Base-by-base conservation (phyloP, 805 yeast species). In the Metschnikowia santaceciliae region DNA sequence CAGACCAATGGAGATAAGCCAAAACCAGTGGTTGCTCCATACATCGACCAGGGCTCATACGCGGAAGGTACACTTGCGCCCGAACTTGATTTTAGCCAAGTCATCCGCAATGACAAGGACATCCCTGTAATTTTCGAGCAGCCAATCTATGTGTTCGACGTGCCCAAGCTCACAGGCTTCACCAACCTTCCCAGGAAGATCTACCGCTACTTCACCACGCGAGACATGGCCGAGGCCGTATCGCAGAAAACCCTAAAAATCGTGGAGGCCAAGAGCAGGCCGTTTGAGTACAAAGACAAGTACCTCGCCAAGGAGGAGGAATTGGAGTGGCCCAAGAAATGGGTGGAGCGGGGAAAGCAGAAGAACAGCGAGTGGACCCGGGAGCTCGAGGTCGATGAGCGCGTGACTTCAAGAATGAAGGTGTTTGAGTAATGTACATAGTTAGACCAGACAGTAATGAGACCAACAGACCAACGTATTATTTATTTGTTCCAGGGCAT, bases 351-450 rank as follows among this genome's bases (percentile, higher is more conserved):
- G 52, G 96, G 96, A n/a, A 64, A 68, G 43, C 86, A 81, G 47
- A 85, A 82, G 56, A 71, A 80, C 38, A 86, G 96, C 56, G 97
- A 92, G 65, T 92, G 99, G 99, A 82, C 85, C 49, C 82, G 83
- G 61, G 91, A 86, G 26, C 71, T 91, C 43, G 72, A 64, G 6
- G 80, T 80, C 30, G 98, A 92, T 63, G 81, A 80, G 7, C 73
- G 96, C 53, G 81, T 92, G 15, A 66, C 77, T 10, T 64, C 68
- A 22, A 68, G 80, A 49, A 64, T 89, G 66, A 71, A 74, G 55
- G 82, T 81, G 7, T 83, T 60, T 56, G 75, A 71, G 41, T 44
- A 44, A 26, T 42, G 46, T 42, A 42, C 22, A 42, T 42, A 42
- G 45, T 37, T 26, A 26, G 30, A 26, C 30, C 30, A 26, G 30